Base-by-base conservation (phyloP, 2,329 filamentous ascomycete species). In the Penicillium expansum region DNA sequence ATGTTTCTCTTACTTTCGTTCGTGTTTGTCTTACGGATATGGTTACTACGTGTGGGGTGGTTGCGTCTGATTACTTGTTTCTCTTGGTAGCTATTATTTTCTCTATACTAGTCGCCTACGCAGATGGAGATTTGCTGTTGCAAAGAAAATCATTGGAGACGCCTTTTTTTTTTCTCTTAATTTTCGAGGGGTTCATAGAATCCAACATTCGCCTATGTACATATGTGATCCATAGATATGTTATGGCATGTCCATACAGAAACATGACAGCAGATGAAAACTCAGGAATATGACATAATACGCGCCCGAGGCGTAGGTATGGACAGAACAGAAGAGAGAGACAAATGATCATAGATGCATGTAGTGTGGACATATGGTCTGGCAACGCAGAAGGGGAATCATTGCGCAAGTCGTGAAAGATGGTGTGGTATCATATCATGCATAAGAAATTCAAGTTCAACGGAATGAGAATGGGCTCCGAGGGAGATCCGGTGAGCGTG, bases 401-500 rank as follows among this genome's bases (percentile, higher is more conserved):
- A 66, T 67, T 62, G 55, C 47, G 52, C 55, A 58, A 56, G 48
- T 61, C 50, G 48, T 59, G 39, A 61, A 42, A 55, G 48, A 56
- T 58, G 32, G 42, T 45, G 33, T 38, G 41, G 37, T 48, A 29
- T 44, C 33, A 56, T 42, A 29, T 44, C 41, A 58, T 59, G 45
- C n/a, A 35, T 42, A 45, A 43, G 16, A 52, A 43, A 57, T 33
- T 41, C 13, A 49, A 38, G 11, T 22, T 58, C n/a, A 65, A 58
- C 76, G 74, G 70, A 87, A 84, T 4, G 82, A 84, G 69, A 96
- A 97, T 0, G 91, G 92, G 69, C 90, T 92, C 65, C 86, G 90
- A 52, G 86, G 86, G 80, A 94, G 91, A 64, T 95, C 91, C 0
- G 92, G 92, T 67, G 90, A 92, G 49, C 92, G 82, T 1, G 92